These are phyloP conservation scores for Leucoagaricus sp. DNA, from an alignment of 1,284 basidiomycete genomes.

Conservation along the genomic window DNA sequence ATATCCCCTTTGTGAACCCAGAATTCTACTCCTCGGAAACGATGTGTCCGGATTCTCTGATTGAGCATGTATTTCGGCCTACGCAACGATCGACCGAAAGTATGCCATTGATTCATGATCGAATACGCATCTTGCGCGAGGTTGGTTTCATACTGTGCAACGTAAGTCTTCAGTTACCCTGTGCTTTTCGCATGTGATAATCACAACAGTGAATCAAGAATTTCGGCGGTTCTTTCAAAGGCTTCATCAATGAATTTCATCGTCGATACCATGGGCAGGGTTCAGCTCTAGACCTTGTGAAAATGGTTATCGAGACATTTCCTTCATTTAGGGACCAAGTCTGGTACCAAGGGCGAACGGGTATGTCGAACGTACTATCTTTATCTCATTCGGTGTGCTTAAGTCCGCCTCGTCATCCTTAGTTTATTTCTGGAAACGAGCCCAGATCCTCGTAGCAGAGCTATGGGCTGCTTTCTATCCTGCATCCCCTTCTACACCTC, in stretches of 20 bases:
- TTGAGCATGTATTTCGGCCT: slow-evolving; percentile 67
- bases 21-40: slow-evolving; percentile 68
- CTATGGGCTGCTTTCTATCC: slow-evolving; percentile 83
- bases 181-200: slow-evolving; percentile 9
- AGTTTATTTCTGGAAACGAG: slow-evolving; percentile 84
- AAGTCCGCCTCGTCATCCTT: slow-evolving; percentile 1
- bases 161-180: slow-evolving; percentile 39
- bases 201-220: slow-evolving; percentile 38
- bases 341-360: slow-evolving; percentile 53
- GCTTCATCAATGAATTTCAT: slow-evolving; percentile 65
- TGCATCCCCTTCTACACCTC: slow-evolving; percentile 37
- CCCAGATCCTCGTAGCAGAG: slow-evolving; percentile 84
- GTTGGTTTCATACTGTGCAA: slow-evolving; percentile 67
- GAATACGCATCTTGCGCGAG: slow-evolving; percentile 73
- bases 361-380: slow-evolving; percentile 34
- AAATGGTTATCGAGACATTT: slow-evolving; percentile 69
- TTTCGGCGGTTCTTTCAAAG: slow-evolving; percentile 71
- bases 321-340: slow-evolving; percentile 77
- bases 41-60: slow-evolving; percentile 64
- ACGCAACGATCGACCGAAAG: slow-evolving; percentile 56
- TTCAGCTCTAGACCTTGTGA: slow-evolving; percentile 71
- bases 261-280: slow-evolving; percentile 49
- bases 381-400: neutral
- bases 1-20: slow-evolving; percentile 76
- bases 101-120: slow-evolving; percentile 67